Evolutionary conservation across 257 asterid genomes (phyloP).

Genomic region (Echium plantagineum): DNA sequence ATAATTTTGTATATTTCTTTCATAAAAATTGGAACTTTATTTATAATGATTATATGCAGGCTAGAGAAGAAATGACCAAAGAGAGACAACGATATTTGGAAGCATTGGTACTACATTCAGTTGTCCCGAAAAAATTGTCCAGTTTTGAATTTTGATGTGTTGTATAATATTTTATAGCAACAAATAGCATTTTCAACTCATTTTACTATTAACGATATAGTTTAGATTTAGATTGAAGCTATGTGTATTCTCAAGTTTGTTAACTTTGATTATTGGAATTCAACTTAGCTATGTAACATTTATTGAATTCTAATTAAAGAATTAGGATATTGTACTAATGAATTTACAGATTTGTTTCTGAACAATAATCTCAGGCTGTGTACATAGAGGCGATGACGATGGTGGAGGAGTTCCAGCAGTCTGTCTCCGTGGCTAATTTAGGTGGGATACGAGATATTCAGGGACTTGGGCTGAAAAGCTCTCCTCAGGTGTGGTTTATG

Average conservation of each 20-base stretch:
- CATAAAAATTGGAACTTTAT: too few species aligned
- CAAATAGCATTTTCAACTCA: too few species aligned
- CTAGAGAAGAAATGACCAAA: conserved; percentile 89
- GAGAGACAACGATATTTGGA: conserved; percentile 95
- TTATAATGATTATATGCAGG: conserved; percentile 35
- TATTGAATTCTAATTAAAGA: too few species aligned
- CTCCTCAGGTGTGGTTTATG: conserved; percentile 53
- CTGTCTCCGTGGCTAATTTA: conserved; percentile 55
- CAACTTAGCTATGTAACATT: too few species aligned
- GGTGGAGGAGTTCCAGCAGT: conserved; percentile 96
- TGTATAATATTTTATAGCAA: neutral
- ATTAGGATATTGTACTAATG: neutral
- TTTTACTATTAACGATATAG: too few species aligned
- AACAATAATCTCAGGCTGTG: conserved; percentile 38
- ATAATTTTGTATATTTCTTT: too few species aligned
- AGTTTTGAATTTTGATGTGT: too few species aligned
- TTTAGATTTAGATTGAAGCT: too few species aligned
- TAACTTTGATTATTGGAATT: too few species aligned
- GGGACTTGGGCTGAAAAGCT: conserved; percentile 68
- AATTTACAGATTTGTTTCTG: too few species aligned
- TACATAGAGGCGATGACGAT: conserved; percentile 79
- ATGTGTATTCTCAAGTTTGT: too few species aligned
- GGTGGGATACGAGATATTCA: conserved; percentile 71
- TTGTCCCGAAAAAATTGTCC: too few species aligned
- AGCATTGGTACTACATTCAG: conserved; percentile 38